Evolutionary conservation across 768 basidiomycete species (phyloP).

Genomic region (Lactarius sanguifluus): DNA sequence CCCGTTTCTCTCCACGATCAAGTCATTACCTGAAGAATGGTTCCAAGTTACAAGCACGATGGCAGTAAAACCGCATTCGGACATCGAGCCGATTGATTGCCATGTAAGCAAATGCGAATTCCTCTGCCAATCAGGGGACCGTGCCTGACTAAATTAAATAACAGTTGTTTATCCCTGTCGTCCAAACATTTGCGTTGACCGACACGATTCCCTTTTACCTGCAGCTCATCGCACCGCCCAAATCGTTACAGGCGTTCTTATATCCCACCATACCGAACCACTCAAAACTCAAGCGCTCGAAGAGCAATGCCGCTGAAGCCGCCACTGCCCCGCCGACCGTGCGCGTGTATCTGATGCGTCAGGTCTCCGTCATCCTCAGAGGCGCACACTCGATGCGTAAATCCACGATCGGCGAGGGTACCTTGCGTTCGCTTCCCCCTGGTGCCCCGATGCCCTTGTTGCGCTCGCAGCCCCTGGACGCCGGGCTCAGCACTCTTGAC

Average conservation of each 20-base stretch:
- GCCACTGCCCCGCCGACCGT: constrained; percentile 33
- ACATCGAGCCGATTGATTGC: constrained; percentile 44
- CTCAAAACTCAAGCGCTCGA: constrained; percentile 23
- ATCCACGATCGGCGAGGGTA: constrained; percentile 48
- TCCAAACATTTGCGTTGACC: constrained; percentile 51
- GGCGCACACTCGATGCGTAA: constrained; percentile 43
- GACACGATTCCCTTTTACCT: constrained; percentile 66
- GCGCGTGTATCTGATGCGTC: constrained; percentile 55
- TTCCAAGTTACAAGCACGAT: constrained; percentile 48
- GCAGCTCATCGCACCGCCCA: constrained; percentile 51
- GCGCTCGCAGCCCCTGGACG: constrained; percentile 28
- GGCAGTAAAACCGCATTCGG: constrained; percentile 38
- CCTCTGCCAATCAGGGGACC: neutral
- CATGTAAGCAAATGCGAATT: constrained; percentile 43
- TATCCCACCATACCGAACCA: constrained; percentile 27
- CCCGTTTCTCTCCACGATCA: constrained; percentile 57
- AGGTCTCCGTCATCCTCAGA: constrained; percentile 42
- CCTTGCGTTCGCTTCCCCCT: constrained; percentile 47
- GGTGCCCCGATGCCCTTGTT: constrained; percentile 31
- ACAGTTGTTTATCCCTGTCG: constrained; percentile 61
- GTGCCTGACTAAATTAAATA: neutral
- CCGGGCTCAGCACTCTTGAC: constrained; percentile 47
- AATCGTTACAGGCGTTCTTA: constrained; percentile 50
- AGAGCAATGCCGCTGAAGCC: constrained; percentile 24
- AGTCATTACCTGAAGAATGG: constrained; percentile 68